These are phyloP conservation scores for Jacaranda copaia DNA, from an alignment of 257 asterid species.

Conservation along the genomic window DNA sequence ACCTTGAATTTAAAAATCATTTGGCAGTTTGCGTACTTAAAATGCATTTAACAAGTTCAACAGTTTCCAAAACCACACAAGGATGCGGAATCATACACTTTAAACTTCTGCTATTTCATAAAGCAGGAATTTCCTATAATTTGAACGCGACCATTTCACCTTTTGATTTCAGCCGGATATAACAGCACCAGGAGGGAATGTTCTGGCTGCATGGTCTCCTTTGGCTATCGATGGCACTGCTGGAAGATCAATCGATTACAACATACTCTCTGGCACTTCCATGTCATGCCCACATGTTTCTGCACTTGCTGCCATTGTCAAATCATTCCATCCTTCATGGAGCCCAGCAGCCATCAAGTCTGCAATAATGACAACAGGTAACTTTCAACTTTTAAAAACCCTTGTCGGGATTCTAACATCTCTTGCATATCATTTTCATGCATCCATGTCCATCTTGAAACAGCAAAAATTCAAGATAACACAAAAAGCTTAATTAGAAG, in stretches of 20 bases:
- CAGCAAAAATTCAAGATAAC: conserved; percentile 58
- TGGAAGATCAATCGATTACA: conserved; percentile 51
- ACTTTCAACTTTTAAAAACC: not conserved
- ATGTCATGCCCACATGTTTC: conserved; percentile 76
- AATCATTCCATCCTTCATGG: conserved; percentile 65
- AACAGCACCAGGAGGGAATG: conserved; percentile 66
- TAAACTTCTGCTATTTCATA: not conserved
- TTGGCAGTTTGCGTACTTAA: not conserved
- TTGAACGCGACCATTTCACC: conserved; percentile 17
- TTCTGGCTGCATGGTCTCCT: conserved; percentile 79
- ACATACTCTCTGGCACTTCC: conserved; percentile 69
- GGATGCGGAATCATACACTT: not conserved
- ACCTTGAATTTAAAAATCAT: not conserved
- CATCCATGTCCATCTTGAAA: not conserved
- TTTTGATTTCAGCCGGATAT: conserved; percentile 60
- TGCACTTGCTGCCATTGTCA: conserved; percentile 63
- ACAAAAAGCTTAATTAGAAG: conserved; percentile 48
- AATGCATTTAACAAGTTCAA: not conserved
- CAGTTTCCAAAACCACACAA: not conserved
- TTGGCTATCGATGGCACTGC: conserved; percentile 44
- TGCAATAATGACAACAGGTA: conserved; percentile 76
- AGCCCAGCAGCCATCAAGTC: conserved; percentile 73
- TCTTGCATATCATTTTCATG: conserved; percentile 3
- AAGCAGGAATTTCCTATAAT: conserved; percentile 2
- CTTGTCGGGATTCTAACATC: not conserved